Evolutionary conservation across 805 yeast species (phyloP).

Genomic region (Hanseniaspora lindneri): DNA sequence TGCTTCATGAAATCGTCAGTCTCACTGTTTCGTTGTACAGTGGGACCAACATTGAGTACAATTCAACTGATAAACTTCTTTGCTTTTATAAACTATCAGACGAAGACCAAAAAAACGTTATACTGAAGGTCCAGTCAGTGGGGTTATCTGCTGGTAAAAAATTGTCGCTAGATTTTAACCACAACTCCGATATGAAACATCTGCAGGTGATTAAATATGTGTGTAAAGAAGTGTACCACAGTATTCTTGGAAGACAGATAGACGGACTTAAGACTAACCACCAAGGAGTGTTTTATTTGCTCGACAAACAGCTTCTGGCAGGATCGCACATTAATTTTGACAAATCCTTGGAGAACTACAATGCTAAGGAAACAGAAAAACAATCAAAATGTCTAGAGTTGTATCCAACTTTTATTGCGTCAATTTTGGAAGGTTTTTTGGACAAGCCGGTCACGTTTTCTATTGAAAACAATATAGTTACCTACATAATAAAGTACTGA

Average conservation of each 20-base stretch:
- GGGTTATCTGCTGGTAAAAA: not conserved
- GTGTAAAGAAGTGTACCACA: conserved; percentile 84
- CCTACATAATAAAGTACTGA: not conserved
- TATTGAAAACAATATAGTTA: not conserved
- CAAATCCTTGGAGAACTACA: conserved; percentile 15
- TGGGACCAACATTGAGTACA: not conserved
- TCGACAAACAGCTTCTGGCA: conserved; percentile 24
- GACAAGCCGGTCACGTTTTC: not conserved
- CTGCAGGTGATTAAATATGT: conserved; percentile 82
- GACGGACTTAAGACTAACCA: conserved; percentile 89
- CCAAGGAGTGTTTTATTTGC: conserved; percentile 37
- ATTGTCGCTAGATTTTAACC: not conserved
- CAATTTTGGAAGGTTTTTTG: not conserved
- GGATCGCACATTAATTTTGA: conserved; percentile 24
- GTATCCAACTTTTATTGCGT: not conserved
- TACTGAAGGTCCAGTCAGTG: not conserved
- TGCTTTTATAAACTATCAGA: not conserved
- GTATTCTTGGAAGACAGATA: conserved; percentile 70
- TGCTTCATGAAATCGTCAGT: not conserved
- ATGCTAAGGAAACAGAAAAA: not conserved
- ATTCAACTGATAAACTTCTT: not conserved
- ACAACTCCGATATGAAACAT: conserved; percentile 41
- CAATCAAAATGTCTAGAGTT: not conserved
- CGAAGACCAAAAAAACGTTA: not conserved
- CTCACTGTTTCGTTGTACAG: not conserved